Percentiles rank a stretch among this genome's conserved stretches.
Evolutionary conservation across 352 stramenopile genomes (phyloP).

Genomic region (Globisporangium okanoganense): DNA sequence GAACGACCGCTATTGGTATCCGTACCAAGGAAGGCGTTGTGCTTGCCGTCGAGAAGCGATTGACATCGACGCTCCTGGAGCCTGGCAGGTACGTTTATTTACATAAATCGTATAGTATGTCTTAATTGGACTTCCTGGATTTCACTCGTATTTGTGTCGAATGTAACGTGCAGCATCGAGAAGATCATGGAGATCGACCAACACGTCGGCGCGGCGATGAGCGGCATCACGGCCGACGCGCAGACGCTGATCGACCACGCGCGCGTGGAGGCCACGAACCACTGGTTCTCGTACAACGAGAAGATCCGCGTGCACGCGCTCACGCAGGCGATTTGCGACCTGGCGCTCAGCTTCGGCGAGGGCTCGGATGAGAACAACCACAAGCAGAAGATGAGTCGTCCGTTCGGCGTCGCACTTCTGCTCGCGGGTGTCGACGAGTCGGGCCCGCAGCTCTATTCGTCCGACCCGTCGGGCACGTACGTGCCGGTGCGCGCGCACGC

Average conservation of each 20-base stretch:
- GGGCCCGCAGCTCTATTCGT: conserved; percentile 95
- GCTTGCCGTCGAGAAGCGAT: conserved; percentile 98
- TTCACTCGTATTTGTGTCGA: background rate
- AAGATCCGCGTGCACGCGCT: conserved; percentile 97
- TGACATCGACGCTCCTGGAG: conserved; percentile 96
- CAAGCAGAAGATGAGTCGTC: conserved; percentile 97
- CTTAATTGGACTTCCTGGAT: background rate
- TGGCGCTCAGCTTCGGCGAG: conserved; percentile 96
- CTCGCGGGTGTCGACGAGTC: conserved; percentile 96
- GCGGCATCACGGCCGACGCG: conserved; percentile 97
- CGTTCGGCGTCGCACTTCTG: conserved; percentile 98
- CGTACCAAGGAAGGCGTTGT: conserved; percentile 97
- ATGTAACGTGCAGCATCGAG: conserved; percentile 87
- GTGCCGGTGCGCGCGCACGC: conserved; percentile 98
- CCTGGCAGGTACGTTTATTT: conserved; percentile 56
- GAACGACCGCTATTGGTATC: conserved; percentile 97
- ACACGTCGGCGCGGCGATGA: conserved; percentile 98
- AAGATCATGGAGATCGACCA: conserved; percentile 99
- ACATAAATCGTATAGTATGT: background rate
- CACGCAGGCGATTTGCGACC: conserved; percentile 98
- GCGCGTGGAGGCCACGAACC: conserved; percentile 98
- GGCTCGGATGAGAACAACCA: conserved; percentile 92
- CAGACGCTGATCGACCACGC: conserved; percentile 99
- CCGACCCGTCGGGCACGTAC: conserved; percentile 98
- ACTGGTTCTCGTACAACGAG: conserved; percentile 98